Conservation (phyloP, 2,329 filamentous ascomycete species). For the Aspergillus phoenicis region DNA sequence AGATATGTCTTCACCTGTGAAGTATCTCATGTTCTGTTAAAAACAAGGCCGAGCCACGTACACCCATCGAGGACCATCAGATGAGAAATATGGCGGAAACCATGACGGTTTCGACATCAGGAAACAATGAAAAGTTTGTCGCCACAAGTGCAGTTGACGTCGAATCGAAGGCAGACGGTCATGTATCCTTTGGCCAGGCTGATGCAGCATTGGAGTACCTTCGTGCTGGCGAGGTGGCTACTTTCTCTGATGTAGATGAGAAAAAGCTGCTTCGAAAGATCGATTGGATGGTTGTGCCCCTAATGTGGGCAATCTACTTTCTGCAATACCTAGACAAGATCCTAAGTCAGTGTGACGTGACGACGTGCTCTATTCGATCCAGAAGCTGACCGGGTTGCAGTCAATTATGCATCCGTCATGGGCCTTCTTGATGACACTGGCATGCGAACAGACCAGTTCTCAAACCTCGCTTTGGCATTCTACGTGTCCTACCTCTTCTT, state of each 20-base stretch:
- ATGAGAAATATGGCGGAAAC: background rate
- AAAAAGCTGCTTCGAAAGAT: conserved; percentile 39
- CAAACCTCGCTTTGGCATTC: conserved; percentile 60
- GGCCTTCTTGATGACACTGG: conserved; percentile 57
- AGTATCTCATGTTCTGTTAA: background rate
- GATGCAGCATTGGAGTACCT: conserved; percentile 44
- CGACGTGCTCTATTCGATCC: conserved; percentile 54
- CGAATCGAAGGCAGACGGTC: conserved; percentile 21
- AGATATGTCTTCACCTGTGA: background rate
- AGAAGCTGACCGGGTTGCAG: conserved; percentile 43
- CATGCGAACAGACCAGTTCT: conserved; percentile 61
- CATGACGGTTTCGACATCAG: background rate
- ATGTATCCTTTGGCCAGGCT: conserved; percentile 27
- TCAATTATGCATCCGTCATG: conserved; percentile 61
- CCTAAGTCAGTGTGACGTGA: conserved; percentile 44
- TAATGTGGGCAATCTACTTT: conserved; percentile 58
- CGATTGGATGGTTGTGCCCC: conserved; percentile 52
- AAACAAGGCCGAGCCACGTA: background rate
- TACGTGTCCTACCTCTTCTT: conserved; percentile 62
- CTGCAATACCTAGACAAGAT: conserved; percentile 65
- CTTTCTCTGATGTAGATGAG: conserved; percentile 32
- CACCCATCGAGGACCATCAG: background rate
- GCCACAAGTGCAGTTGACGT: conserved; percentile 13
- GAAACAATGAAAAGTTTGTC: background rate
- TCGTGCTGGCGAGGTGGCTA: conserved; percentile 28